Conservation (phyloP, 2,329 filamentous ascomycete species). For the Aspergillus melleus region DNA sequence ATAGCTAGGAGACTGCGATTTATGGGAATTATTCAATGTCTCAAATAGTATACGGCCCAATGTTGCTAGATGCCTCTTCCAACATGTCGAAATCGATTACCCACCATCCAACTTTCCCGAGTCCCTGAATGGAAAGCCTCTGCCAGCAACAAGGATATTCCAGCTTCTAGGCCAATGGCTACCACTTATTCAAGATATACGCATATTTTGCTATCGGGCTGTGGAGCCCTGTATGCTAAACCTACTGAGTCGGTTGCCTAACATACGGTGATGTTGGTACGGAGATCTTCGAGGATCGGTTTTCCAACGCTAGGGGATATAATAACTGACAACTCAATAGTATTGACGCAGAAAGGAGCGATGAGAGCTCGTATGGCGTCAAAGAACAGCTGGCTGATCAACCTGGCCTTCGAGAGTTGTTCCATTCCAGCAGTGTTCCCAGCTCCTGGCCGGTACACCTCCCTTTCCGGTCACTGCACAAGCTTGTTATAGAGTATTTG, state of each 20-base stretch:
- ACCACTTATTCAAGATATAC: conserved; percentile 2
- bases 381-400: neutral
- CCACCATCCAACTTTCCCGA: conserved; percentile 5
- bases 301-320: conserved; percentile 1
- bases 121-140: conserved; percentile 1
- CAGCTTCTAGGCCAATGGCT: conserved; percentile 5
- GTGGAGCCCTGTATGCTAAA: conserved; percentile 7
- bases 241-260: conserved; percentile 3
- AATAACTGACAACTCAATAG: conserved; percentile 1
- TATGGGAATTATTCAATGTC: conserved; percentile 4
- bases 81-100: conserved; percentile 4
- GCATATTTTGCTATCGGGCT: conserved; percentile 2
- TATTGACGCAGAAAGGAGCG: neutral
- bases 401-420: neutral
- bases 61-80: conserved; percentile 4
- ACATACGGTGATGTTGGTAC: conserved; percentile 1
- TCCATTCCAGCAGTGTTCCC: neutral
- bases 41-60: conserved; percentile 3
- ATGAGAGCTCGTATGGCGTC: conserved; percentile 1
- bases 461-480: neutral
- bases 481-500: neutral
- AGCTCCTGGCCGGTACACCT: neutral
- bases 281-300: neutral
- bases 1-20: conserved; percentile 1
- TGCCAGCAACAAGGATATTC: conserved; percentile 5